phyloP scores from a whole-genome alignment of 1,139 yeast species.

The Candida labiduridarum region DNA sequence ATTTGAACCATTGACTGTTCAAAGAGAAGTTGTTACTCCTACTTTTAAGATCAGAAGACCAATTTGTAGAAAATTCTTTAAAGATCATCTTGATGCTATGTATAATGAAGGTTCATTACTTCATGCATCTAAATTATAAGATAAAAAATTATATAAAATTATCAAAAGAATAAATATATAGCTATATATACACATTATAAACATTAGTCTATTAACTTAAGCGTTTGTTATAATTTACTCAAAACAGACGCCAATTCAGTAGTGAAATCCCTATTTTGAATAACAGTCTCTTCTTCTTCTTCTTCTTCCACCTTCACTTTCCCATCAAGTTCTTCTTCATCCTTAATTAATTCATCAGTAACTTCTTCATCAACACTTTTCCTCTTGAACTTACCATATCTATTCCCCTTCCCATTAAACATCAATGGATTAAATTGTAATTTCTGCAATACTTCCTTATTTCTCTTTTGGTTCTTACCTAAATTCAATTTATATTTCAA shows the following conservation, averaged over 20 bases:
- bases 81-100: conserved; percentile 45
- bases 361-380: conserved; percentile 9
- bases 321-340: background rate
- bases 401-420: background rate
- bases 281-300: background rate
- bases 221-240: conserved; percentile 12
- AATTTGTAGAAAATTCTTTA: conserved; percentile 42
- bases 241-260: conserved; percentile 24
- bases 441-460: conserved; percentile 22
- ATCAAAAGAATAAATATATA: background rate
- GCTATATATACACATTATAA: background rate
- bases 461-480: conserved; percentile 26
- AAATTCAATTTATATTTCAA: conserved; percentile 31
- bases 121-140: conserved; percentile 11
- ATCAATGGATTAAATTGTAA: conserved; percentile 24
- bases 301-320: background rate
- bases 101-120: conserved; percentile 35
- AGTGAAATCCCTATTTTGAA: conserved; percentile 15
- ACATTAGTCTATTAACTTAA: no score
- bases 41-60: conserved; percentile 39
- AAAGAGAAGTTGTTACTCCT: conserved; percentile 42
- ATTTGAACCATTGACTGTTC: conserved; percentile 38
- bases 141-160: background rate
- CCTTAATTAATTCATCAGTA: conserved; percentile 25
- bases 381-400: background rate